Conservation (phyloP, 768 basidiomycete genomes). For the Pisolithus sp. region DNA sequence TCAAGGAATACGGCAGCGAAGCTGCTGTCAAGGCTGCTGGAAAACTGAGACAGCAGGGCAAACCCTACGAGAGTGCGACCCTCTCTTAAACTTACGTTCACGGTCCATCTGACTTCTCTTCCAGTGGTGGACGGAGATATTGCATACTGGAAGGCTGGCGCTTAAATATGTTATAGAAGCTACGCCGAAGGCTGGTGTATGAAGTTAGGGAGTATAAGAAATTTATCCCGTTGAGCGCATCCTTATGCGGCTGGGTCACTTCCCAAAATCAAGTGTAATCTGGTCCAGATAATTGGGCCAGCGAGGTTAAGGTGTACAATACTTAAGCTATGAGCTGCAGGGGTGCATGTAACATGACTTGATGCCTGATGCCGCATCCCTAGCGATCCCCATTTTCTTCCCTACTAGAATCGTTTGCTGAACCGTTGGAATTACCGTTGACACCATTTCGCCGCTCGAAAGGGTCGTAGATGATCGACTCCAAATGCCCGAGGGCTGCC, state of each 20-base stretch:
- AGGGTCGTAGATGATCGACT: conserved; percentile 71
- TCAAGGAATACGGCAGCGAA: conserved; percentile 90
- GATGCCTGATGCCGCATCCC: background rate
- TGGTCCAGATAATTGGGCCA: too few relatives aligned
- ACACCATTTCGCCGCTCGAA: conserved; percentile 9
- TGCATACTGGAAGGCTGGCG: conserved; percentile 86
- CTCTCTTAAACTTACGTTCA: background rate
- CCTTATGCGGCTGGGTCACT: too few relatives aligned
- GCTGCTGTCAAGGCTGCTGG: conserved; percentile 89
- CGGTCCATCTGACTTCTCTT: conserved; percentile 5
- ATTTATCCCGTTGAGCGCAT: background rate
- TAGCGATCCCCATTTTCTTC: conserved; percentile 9
- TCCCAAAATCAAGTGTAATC: too few relatives aligned
- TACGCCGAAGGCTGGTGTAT: conserved; percentile 8
- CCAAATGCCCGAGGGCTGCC: conserved; percentile 79
- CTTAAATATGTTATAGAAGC: conserved; percentile 17
- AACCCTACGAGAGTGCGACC: conserved; percentile 86
- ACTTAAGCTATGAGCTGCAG: too few relatives aligned
- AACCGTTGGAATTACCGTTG: conserved; percentile 12
- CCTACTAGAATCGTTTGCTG: conserved; percentile 11
- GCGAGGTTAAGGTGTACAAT: too few relatives aligned
- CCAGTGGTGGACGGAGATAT: conserved; percentile 85
- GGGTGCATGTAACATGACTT: too few relatives aligned
- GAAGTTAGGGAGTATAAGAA: conserved; percentile 6
- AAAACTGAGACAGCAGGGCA: conserved; percentile 92